phyloP scores from a whole-genome alignment of 2,329 filamentous ascomycete genomes.

The Fusarium caatingaense region DNA sequence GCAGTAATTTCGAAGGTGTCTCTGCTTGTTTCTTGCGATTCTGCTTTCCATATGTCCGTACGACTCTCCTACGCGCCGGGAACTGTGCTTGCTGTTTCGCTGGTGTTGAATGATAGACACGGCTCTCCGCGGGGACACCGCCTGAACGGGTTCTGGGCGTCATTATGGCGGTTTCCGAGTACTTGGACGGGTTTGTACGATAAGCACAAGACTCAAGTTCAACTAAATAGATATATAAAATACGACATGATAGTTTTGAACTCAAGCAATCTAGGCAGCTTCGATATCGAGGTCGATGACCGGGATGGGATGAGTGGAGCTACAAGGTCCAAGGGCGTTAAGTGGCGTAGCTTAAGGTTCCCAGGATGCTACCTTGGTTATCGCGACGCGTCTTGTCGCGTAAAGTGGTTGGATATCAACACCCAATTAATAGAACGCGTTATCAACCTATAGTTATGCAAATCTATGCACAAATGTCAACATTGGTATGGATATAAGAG shows the following conservation, averaged over 20 bases:
- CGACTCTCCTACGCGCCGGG: conserved; percentile 49
- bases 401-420: conserved; percentile 27
- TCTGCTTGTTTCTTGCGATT: conserved; percentile 38
- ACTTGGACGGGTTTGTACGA: not conserved
- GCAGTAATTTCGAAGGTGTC: conserved; percentile 38
- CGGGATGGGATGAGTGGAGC: conserved; percentile 31
- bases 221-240: not conserved
- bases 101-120: conserved; percentile 55
- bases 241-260: conserved; percentile 13
- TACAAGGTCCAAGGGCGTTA: conserved; percentile 20
- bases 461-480: not conserved
- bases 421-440: conserved; percentile 4
- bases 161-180: conserved; percentile 43
- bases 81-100: conserved; percentile 55
- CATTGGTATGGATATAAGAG: not conserved
- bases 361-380: not conserved
- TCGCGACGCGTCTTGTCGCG: conserved; percentile 42
- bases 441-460: too few species aligned
- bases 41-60: conserved; percentile 52
- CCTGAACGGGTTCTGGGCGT: conserved; percentile 54
- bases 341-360: conserved; percentile 33
- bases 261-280: conserved; percentile 16
- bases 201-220: not conserved
- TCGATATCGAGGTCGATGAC: conserved; percentile 16
- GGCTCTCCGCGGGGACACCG: conserved; percentile 51